These are phyloP conservation scores for Drosera capensis DNA, from an alignment of 148 eudicot species.

Conservation along the genomic window DNA sequence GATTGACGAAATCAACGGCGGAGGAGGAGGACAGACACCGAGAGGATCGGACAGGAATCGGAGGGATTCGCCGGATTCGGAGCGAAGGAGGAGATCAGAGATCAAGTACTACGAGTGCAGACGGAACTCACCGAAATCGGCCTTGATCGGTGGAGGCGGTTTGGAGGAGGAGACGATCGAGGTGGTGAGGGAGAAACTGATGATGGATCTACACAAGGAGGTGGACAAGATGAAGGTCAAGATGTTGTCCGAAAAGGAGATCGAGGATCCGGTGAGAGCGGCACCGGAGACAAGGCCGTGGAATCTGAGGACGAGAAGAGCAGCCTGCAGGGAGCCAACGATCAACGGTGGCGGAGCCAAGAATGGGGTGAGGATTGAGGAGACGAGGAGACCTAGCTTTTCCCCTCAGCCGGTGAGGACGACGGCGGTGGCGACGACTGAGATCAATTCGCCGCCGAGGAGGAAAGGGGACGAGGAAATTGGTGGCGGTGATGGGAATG, in stretches of 20 bases:
- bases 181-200: slow-evolving; percentile 46
- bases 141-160: slow-evolving; percentile 3
- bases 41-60: slow-evolving; percentile 8
- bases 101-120: background rate
- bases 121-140: background rate
- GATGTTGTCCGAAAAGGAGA: slow-evolving; percentile 12
- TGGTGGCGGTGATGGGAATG: slow-evolving; percentile 6
- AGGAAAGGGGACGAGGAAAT: slow-evolving; percentile 4
- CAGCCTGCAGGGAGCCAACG: slow-evolving; percentile 26
- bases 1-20: slow-evolving; percentile 12
- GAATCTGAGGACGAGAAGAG: slow-evolving; percentile 63
- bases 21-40: background rate
- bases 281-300: slow-evolving; percentile 27
- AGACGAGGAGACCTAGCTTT: background rate
- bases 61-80: slow-evolving; percentile 6
- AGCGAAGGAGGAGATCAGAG: slow-evolving; percentile 7
- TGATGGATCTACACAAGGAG: slow-evolving; percentile 53
- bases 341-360: slow-evolving; percentile 7
- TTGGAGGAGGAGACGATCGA: slow-evolving; percentile 28
- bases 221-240: slow-evolving; percentile 44
- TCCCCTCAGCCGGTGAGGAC: slow-evolving; percentile 14
- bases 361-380: slow-evolving; percentile 8
- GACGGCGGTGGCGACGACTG: no score
- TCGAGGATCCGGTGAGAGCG: slow-evolving; percentile 9
- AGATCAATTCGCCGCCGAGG: slow-evolving; percentile 10